Base-by-base conservation (phyloP, 2,329 filamentous ascomycete species). In the Trichoderma lentiforme region DNA sequence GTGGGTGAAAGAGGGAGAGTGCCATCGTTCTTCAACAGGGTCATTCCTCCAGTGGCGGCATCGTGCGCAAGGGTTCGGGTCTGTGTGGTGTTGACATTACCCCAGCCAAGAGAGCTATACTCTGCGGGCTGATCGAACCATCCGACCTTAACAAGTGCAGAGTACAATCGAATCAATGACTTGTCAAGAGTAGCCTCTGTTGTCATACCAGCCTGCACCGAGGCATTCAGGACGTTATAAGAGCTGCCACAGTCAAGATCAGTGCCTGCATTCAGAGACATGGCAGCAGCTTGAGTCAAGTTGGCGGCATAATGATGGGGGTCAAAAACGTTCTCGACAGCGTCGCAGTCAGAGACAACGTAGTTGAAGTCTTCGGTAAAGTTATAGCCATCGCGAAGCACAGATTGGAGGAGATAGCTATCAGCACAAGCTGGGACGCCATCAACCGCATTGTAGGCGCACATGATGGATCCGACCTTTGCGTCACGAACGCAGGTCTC, bases 311-410 rank as follows among this genome's bases (percentile, higher is more conserved):
- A 84, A 51, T 83, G 77, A 56, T 84, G 83, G 39, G 81, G 78
- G 21, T 77, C 81, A 74, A 83, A 89, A 70, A 91, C 85, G 76
- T 91, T 86, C 57, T 86, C 82, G 0, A 91, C 83, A 0, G 91
- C 86, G 71, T 90, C 89, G 74, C 91, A 93, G 76, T 93, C 91
- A 18, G 86, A 88, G 0, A 88, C 89, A 43, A 93, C 85, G 77
- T 87, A 91, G 73, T 91, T 87, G 64, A 89, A 85, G 57, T 88
- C 84, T 3, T 86, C 83, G 0, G 85, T 87, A 84, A 90, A 93
- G 57, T 83, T 85, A 88, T 90, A 93, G 75, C 89, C 87, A 58
- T 91, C 86, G 2, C 91, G 85, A 3, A 93, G 83, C 15, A 93
- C 82, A 0, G 86, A 87, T 73, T 90, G 84, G 43, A 92, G 83